Base-by-base conservation (phyloP, 2,329 filamentous ascomycete species). In the Dactylellina sp. region DNA sequence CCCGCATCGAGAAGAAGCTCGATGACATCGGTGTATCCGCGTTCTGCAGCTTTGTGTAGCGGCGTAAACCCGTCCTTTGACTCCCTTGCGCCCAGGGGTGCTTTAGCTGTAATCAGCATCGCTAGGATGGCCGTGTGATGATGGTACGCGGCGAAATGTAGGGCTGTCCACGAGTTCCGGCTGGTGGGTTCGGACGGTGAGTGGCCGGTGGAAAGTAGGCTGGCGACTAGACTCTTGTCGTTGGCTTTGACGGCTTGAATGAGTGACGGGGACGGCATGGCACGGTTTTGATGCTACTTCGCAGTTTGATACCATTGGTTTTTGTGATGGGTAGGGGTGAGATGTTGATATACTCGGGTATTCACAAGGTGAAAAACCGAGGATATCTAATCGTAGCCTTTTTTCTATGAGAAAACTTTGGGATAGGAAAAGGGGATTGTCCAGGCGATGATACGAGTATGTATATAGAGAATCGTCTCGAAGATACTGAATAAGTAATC, bases 41-140 rank as follows among this genome's bases (percentile, higher is more conserved):
- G 46, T 47, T 65, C 63, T 11, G 62, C 61, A 2, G 75, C 75
- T 28, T 63, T 68, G 16, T 75, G 66, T n/a, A 76, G 68, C 0
- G 66, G 75, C 32, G 66, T 74, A 40, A 75, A 60, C 24, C 66
- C 75, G 7, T 40, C 42, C 56, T 66, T 66, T 7, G 52, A 2
- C 57, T 66, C 62, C 44, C 16, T 50, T 9, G 32, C 44, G 11
- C 11, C 32, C 12, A 59, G 49, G 12, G 35, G 20, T 2, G 62
- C 16, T n/a, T 44, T 50, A 7, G 37, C 16, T 7, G 62, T 28
- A 24, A 24, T 16, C 7, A 66, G 44, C 22, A 66, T 40, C n/a
- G 49, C 18, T 7, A 66, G 22, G 6, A 57, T 59, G 1, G 42
- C 2, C 2, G 47, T 24, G 52, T 57, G 32, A n/a, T 57, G 12